Evolutionary conservation across 257 asterid species (phyloP).

Genomic region (Jaltomata sinuosa): DNA sequence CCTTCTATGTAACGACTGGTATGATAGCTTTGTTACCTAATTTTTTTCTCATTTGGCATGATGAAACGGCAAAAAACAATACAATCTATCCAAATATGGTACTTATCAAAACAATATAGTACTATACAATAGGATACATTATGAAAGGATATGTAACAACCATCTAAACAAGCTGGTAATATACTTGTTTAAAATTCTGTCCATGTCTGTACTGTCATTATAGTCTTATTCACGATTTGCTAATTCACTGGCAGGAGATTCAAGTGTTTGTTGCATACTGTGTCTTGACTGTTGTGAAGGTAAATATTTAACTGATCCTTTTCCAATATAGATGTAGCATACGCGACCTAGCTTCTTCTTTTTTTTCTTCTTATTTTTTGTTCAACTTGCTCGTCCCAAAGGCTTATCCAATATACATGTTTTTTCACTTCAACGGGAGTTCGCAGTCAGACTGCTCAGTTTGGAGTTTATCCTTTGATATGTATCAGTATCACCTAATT

Average conservation of each 20-base stretch:
- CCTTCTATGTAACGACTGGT: neutral
- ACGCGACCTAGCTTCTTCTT: neutral
- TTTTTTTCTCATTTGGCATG: neutral
- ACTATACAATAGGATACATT: neutral
- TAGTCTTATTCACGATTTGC: neutral
- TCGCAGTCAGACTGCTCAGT: neutral
- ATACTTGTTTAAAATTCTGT: neutral
- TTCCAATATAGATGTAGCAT: neutral
- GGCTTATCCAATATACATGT: neutral
- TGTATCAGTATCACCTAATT: neutral
- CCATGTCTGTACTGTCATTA: neutral
- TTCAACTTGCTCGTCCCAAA: neutral
- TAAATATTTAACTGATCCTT: slow-evolving; percentile 7
- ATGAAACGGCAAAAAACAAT: neutral
- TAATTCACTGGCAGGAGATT: slow-evolving; percentile 49
- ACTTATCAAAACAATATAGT: neutral
- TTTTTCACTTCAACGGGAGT: neutral
- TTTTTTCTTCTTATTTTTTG: neutral
- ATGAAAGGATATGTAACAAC: neutral
- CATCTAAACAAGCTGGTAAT: neutral
- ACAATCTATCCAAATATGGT: neutral
- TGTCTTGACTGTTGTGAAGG: slow-evolving; percentile 66
- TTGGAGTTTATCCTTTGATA: neutral
- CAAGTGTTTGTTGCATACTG: slow-evolving; percentile 65
- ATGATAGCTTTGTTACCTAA: neutral